Percentiles rank a stretch among this genome's conserved stretches.
phyloP scores from a whole-genome alignment of 2,329 filamentous ascomycete genomes.

The Trichoderma sp. region DNA sequence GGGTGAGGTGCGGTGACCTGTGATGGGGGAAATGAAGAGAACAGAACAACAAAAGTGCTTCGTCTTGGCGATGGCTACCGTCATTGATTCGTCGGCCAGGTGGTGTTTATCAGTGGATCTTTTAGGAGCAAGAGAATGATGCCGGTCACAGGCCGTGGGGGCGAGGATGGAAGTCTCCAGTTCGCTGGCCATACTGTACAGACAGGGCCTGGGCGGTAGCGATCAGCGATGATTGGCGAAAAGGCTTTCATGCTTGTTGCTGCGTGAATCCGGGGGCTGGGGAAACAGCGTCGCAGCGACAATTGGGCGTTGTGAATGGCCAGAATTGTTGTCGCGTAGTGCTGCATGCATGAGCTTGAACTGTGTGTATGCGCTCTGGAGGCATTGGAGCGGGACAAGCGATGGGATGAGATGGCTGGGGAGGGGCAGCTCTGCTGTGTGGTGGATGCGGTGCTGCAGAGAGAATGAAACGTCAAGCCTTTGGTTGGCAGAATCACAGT shows the following conservation, averaged over 20 bases:
- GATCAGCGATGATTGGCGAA: conserved; percentile 1
- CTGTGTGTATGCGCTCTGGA: background rate
- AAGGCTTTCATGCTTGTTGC: background rate
- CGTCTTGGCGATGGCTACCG: background rate
- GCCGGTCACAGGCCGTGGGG: background rate
- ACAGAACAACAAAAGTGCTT: background rate
- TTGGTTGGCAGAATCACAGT: background rate
- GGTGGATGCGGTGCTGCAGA: conserved; percentile 4
- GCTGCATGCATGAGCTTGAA: background rate
- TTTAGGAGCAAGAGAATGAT: background rate
- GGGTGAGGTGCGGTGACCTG: background rate
- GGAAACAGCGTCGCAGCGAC: conserved; percentile 7
- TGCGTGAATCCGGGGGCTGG: background rate
- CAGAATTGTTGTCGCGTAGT: background rate
- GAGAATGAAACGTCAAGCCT: background rate
- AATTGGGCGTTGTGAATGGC: conserved; percentile 15
- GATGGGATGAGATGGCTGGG: conserved; percentile 3
- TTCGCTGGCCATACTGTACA: background rate
- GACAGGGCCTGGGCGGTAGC: conserved; percentile 4
- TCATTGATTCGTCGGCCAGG: conserved; percentile 4
- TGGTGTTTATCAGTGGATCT: conserved; percentile 17
- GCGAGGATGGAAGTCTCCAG: background rate
- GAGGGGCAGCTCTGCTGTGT: background rate
- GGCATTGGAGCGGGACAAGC: background rate
- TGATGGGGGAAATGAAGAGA: background rate